Evolutionary conservation across 345 rosid species (phyloP).

Genomic region (Brassica napus): Da-Ae NC_063440.1:19367001-19367500

Average conservation of each 20-base stretch:
- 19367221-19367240: background rate
- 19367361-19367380: background rate
- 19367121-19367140: conserved; percentile 82
- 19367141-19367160: conserved; percentile 70
- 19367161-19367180: conserved; percentile 19
- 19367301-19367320: conserved; percentile 75
- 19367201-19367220: background rate
- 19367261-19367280: conserved; percentile 75
- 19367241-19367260: conserved; percentile 23
- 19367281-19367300: conserved; percentile 61
- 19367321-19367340: conserved; percentile 85
- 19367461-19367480: conserved; percentile 95
- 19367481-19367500: conserved; percentile 97
- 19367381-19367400: conserved; percentile 5
- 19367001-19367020: conserved; percentile 1
- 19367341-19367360: conserved; percentile 1
- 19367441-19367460: conserved; percentile 56
- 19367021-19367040: conserved; percentile 73
- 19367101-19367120: conserved; percentile 82
- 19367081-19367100: conserved; percentile 86
- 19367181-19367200: conserved; percentile 12
- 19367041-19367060: conserved; percentile 90
- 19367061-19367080: conserved; percentile 98
- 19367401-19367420: conserved; percentile 18
- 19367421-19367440: conserved; percentile 11